Conservation (phyloP, 345 rosid genomes). For the Melaleuca quinquenervia region DNA sequence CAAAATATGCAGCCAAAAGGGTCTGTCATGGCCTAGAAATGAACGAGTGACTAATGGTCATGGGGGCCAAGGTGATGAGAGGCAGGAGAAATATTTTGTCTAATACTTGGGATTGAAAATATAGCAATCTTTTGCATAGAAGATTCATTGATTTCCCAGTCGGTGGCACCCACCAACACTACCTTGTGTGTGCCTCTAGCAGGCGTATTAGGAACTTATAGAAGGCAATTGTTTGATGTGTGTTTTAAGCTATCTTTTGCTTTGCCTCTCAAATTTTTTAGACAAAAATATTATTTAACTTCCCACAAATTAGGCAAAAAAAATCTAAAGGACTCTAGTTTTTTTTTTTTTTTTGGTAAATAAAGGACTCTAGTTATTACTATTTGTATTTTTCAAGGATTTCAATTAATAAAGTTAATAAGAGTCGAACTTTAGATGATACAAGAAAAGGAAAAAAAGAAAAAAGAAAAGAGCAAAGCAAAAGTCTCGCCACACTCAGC, state of each 20-base stretch:
- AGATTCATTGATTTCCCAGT: background rate
- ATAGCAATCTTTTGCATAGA: background rate
- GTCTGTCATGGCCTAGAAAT: background rate
- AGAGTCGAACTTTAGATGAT: background rate
- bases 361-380: background rate
- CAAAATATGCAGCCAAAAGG: background rate
- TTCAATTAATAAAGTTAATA: background rate
- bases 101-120: background rate
- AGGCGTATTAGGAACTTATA: background rate
- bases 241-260: background rate
- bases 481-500: background rate
- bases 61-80: background rate
- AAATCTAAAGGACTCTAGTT: background rate
- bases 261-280: background rate
- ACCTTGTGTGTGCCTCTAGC: background rate
- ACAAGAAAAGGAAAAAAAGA: background rate
- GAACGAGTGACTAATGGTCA: background rate
- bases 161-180: background rate
- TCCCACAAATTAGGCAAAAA: background rate
- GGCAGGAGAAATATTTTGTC: background rate
- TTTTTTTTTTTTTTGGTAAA: no score
- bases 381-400: background rate
- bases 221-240: background rate
- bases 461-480: background rate
- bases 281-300: background rate